These are phyloP conservation scores for Candolleomyces eurysporus DNA, from an alignment of 768 basidiomycete species.

Conservation along the genomic window DNA sequence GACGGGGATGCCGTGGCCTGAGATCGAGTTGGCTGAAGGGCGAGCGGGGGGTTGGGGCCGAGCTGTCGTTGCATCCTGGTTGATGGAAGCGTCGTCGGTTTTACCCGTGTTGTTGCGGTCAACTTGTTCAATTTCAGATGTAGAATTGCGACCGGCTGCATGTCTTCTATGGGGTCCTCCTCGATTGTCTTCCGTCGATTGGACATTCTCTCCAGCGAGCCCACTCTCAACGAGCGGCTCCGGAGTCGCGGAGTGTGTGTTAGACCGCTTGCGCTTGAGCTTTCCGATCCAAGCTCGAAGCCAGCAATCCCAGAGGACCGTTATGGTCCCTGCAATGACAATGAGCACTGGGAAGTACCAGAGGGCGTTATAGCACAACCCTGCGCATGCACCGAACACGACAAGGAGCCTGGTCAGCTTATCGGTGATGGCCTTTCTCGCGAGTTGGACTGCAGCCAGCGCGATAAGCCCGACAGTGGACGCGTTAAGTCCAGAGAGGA, in stretches of 20 bases:
- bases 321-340: constrained; percentile 34
- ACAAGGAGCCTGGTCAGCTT: constrained; percentile 40
- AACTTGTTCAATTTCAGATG: background rate
- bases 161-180: background rate
- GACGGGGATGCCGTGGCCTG: constrained; percentile 24
- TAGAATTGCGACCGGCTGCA: background rate
- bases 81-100: background rate
- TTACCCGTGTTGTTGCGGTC: background rate
- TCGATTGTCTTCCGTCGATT: background rate
- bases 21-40: constrained; percentile 1
- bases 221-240: constrained; percentile 8
- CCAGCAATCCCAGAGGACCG: constrained; percentile 38
- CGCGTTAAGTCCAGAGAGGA: constrained; percentile 53
- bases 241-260: constrained; percentile 1
- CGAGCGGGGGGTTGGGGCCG: background rate
- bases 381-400: constrained; percentile 41
- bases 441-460: constrained; percentile 49
- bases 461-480: constrained; percentile 54
- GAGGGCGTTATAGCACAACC: constrained; percentile 47
- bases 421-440: constrained; percentile 45
- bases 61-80: background rate
- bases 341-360: constrained; percentile 54
- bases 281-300: constrained; percentile 15
- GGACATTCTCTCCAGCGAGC: background rate
- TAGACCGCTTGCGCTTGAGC: constrained; percentile 13